These are phyloP conservation scores for Aspergillus fijiensis DNA, from an alignment of 2,329 filamentous ascomycete species.

Conservation along the genomic window DNA sequence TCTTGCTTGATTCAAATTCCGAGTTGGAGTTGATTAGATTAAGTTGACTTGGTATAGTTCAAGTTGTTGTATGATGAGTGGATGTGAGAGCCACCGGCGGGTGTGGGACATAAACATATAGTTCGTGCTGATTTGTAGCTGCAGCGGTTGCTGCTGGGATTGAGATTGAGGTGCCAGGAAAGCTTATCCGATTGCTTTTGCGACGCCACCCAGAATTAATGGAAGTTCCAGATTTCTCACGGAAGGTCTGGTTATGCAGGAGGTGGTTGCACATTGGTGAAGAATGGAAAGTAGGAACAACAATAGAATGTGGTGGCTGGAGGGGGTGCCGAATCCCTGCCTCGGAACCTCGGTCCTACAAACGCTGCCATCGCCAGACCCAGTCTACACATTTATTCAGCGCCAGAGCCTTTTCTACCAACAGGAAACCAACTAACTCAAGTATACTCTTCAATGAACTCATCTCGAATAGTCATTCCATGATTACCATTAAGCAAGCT, in stretches of 20 bases:
- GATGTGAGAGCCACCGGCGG: no score
- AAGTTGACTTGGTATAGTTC: neutral
- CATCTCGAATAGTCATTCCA: no score
- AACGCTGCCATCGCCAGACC: neutral
- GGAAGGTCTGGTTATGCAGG: neutral
- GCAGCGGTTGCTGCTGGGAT: no score
- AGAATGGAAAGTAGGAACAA: neutral
- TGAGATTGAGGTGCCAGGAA: neutral
- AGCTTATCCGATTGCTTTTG: neutral
- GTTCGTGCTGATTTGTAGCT: neutral
- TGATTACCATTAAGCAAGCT: no score
- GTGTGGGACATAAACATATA: neutral
- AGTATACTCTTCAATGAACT: no score
- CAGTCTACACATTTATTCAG: no score
- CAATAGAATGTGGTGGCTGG: neutral
- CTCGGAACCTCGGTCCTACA: conserved; percentile 1
- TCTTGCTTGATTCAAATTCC: neutral
- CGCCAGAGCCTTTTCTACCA: no score
- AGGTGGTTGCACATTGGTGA: neutral
- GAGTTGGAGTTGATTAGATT: neutral
- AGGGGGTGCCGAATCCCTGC: neutral
- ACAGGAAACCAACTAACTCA: no score
- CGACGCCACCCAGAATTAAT: neutral
- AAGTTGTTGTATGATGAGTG: no score
- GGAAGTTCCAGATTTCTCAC: neutral